Conservation (phyloP, 768 basidiomycete genomes). For the Calocybe gangraenosa region DNA sequence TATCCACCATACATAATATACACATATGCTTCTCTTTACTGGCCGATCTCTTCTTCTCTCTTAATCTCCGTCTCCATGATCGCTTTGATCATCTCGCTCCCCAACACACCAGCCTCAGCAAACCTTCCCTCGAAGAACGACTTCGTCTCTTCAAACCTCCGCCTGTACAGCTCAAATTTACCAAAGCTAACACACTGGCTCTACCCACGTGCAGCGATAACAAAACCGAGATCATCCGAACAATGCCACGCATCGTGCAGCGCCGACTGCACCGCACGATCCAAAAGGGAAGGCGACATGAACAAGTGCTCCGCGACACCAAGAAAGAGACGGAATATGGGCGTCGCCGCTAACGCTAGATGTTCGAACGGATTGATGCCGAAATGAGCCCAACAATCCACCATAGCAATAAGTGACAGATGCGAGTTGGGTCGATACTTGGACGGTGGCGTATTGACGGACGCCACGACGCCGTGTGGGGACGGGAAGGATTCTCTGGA, state of each 20-base stretch:
- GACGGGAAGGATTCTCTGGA: conserved; percentile 19
- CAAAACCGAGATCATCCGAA: conserved; percentile 90
- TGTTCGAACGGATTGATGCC: conserved; percentile 87
- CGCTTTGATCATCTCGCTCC: conserved; percentile 86
- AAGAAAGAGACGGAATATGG: conserved; percentile 94
- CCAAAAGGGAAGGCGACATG: conserved; percentile 57
- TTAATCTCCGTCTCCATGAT: conserved; percentile 61
- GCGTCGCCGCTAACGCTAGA: conserved; percentile 90
- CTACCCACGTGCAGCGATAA: conserved; percentile 92
- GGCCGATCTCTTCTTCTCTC: conserved; percentile 25
- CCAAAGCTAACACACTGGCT: conserved; percentile 93
- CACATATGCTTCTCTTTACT: no score
- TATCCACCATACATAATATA: no score
- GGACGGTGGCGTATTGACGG: conserved; percentile 43
- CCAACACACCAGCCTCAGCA: conserved; percentile 77
- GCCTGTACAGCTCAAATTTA: conserved; percentile 82
- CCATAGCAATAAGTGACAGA: conserved; percentile 93
- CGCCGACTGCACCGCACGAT: conserved; percentile 69
- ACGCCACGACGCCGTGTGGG: conserved; percentile 33
- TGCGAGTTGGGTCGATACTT: conserved; percentile 75
- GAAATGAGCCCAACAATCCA: conserved; percentile 93
- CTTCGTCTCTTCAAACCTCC: conserved; percentile 76
- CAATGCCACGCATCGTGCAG: conserved; percentile 76
- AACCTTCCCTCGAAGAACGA: conserved; percentile 65
- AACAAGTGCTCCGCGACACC: conserved; percentile 97